phyloP scores from a whole-genome alignment of 495 filamentous ascomycete species.

The Xylaria palmicola region DNA sequence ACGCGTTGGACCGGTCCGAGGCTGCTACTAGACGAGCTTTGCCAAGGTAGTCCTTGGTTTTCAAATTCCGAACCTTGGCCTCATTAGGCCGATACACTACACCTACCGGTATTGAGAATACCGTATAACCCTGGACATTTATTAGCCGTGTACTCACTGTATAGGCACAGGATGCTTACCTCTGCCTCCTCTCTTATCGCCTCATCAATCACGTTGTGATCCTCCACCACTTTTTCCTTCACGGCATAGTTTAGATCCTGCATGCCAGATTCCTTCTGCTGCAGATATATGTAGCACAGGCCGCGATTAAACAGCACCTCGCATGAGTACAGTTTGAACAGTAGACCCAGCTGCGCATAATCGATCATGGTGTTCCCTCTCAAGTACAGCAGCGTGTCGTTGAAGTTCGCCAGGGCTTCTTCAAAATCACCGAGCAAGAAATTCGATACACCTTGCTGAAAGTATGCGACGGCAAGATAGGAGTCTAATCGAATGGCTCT shows the following conservation, averaged over 20 bases:
- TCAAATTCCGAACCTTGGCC: slow-evolving; percentile 96
- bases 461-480: slow-evolving; percentile 96
- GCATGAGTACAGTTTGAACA: slow-evolving; percentile 95
- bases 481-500: slow-evolving; percentile 83
- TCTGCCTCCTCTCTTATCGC: slow-evolving; percentile 91
- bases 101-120: slow-evolving; percentile 97
- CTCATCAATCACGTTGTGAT: slow-evolving; percentile 97
- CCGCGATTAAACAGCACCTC: slow-evolving; percentile 98
- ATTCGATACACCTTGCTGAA: slow-evolving; percentile 98
- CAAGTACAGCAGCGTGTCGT: slow-evolving; percentile 93
- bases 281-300: slow-evolving; percentile 95
- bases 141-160: slow-evolving; percentile 19
- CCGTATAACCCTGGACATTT: slow-evolving; percentile 78
- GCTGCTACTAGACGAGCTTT: slow-evolving; percentile 92
- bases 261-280: slow-evolving; percentile 86
- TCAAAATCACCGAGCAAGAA: slow-evolving; percentile 97
- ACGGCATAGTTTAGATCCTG: slow-evolving; percentile 87
- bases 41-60: slow-evolving; percentile 94
- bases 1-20: slow-evolving; percentile 73
- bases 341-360: slow-evolving; percentile 93
- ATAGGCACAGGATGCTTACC: slow-evolving; percentile 46
- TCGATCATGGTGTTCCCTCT: slow-evolving; percentile 96
- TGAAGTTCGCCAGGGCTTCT: slow-evolving; percentile 97
- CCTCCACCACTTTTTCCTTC: slow-evolving; percentile 93
- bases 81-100: slow-evolving; percentile 94